Base-by-base conservation (phyloP, 805 yeast genomes). In the Kazachstania bromeliacearum region DNA sequence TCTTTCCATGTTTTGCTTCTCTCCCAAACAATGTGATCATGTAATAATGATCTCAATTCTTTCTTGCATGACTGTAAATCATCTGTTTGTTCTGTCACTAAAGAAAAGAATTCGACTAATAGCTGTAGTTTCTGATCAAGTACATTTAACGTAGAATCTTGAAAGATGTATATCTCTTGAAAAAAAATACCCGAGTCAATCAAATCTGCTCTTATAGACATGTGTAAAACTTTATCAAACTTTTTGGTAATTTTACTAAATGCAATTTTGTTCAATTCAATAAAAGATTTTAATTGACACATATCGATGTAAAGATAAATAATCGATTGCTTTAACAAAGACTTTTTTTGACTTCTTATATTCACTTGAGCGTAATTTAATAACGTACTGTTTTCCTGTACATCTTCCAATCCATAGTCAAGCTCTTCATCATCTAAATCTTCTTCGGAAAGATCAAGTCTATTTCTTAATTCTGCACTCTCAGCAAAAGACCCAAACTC, bases 1-100 rank as follows among this genome's bases (percentile, higher is more conserved):
- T 88, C 96, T 50, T 92, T 77, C 97, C 97, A 88, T 14, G 87
- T 95, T 0, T 95, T 88, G 54, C 84, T 84, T 60, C 97, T 73
- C 61, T 88, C 96, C 94, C 95, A 89, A 14, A 88, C 95, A 32
- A 88, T 83, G 55, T 87, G 94, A 50, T 89, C 96, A 41, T 95
- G 72, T 44, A 89, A 62, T 42, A 70, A 75, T 2, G 77, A 68
- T 38, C 75, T 73, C 42, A 79, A 60, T 48, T 76, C 82, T 3
- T 67, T 57, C 45, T 62, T 70, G 23, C 77, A 75, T 7, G 60
- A 48, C 20, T 66, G 72, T 12, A 70, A 46, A 33, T 51, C 50
- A 16, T 48, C 41, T 30, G 44, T 43, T 28, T 48, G 66, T 44
- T 40, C 62, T 41, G 57, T 70, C 52, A 46, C 69, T 48, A 64